Evolutionary conservation across 345 rosid species (phyloP), one percentile per base, ranked within the genome.

Genomic region (Excoecaria agallocha): DNA sequence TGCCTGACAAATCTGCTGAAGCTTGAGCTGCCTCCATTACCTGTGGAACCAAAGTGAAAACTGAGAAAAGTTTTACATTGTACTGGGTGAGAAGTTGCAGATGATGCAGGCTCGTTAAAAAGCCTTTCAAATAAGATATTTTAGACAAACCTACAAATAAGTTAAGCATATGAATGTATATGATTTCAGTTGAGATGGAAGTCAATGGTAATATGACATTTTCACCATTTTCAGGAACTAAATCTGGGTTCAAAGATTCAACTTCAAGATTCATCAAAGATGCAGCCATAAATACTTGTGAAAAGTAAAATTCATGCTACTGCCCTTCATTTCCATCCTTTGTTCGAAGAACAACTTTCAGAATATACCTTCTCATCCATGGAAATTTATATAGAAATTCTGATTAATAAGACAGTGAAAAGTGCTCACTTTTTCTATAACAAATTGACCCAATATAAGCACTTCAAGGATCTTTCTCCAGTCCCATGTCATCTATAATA

Each of bases 381-480:
- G 20, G 12, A 41, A 61, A 35, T 37, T 62, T 24, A 15, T 3
- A 64, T 39, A 45, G 22, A 64, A 64, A 64, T 19, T 64, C 25
- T 64, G 46, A 64, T 41, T 8, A 48, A 4, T 11, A 11, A 46
- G 8, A 76, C n/a, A 43, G n/a, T 13, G 6, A 59, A 35, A 71
- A 51, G 20, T 59, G 15, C 78, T 79, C 72, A 94, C 97, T 91
- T 83, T 94, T 71, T 90, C 92, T 20, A 90, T 69, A 59, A 92
- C 98, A 82, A 92, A 92, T 80, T 92, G 98, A 39, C 97, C 97
- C 84, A 94, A 73, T 80, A 94, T 94, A 70, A 92, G 93, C 77
- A 92, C 98, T 83, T 94, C 97, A 61, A 94, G 91, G 77, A 94
- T 92, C 85, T 92, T 94, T 81, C 96, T 89, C 98, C 95, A 94